Percentiles rank a stretch among this genome's conserved stretches.
Conservation (phyloP, 2,329 filamentous ascomycete species). For the Alternaria sp. region DNA sequence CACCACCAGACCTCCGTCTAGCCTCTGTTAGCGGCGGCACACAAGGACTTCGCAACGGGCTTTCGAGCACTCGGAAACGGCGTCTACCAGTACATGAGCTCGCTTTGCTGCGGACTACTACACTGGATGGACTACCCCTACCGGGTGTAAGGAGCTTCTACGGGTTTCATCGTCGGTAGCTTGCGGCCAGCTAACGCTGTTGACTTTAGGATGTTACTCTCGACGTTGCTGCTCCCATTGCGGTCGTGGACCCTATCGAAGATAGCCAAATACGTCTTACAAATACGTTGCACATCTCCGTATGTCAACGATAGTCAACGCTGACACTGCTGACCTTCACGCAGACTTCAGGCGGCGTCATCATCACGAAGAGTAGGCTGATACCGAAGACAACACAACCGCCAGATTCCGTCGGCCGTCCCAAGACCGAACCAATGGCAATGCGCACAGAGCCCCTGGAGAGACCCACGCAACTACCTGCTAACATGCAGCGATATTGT, state of each 20-base stretch:
- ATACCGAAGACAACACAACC: neutral
- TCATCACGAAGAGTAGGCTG: neutral
- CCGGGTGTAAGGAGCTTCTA: slow-evolving; percentile 30
- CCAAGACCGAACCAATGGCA: neutral
- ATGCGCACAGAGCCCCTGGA: neutral
- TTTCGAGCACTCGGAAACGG: slow-evolving; percentile 24
- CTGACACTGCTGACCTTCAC: neutral
- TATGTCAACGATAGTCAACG: neutral
- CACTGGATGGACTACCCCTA: slow-evolving; percentile 32
- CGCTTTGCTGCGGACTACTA: slow-evolving; percentile 35
- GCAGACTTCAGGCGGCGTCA: neutral
- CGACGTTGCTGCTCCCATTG: slow-evolving; percentile 9
- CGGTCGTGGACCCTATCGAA: slow-evolving; percentile 34
- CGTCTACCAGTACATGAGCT: slow-evolving; percentile 35
- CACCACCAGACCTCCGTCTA: neutral
- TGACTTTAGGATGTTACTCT: slow-evolving; percentile 20
- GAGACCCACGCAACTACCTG: neutral
- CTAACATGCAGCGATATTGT: neutral
- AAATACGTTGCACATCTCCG: neutral
- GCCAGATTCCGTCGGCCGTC: neutral
- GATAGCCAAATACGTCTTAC: slow-evolving; percentile 21
- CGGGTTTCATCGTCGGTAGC: neutral
- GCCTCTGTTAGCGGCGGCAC: neutral
- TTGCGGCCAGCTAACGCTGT: slow-evolving; percentile 12
- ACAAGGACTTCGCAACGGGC: neutral